phyloP scores from a whole-genome alignment of 1,284 basidiomycete genomes.

The Hemileia vastatrix region DNA sequence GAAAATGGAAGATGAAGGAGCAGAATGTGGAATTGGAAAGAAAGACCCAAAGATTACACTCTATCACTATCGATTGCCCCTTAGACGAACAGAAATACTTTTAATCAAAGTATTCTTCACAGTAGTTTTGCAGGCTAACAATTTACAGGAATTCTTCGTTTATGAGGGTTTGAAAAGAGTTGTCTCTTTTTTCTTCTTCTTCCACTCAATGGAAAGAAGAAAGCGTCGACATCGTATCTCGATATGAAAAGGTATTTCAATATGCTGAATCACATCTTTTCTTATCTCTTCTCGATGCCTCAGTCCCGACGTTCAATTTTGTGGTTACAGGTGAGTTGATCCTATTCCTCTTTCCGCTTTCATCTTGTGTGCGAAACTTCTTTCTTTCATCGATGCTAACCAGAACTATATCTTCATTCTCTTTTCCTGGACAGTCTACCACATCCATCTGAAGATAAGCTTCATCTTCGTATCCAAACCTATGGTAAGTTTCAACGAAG shows the following conservation, averaged over 20 bases:
- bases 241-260: conserved; percentile 16
- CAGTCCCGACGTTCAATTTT: conserved; percentile 97
- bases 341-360: not conserved
- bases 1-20: too few species aligned
- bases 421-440: conserved; percentile 58
- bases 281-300: conserved; percentile 23
- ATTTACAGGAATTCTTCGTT: conserved; percentile 45
- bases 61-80: too few species aligned
- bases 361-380: too few species aligned
- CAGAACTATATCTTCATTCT: too few species aligned
- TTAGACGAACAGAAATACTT: too few species aligned
- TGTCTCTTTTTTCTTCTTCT: conserved; percentile 9
- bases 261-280: not conserved
- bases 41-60: too few species aligned
- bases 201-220: conserved; percentile 3
- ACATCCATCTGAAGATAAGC: conserved; percentile 91
- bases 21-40: too few species aligned
- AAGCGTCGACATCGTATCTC: conserved; percentile 14
- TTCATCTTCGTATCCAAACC: conserved; percentile 96
- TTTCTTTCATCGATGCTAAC: conserved; percentile 19
- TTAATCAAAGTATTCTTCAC: conserved; percentile 22
- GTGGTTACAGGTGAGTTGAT: conserved; percentile 73
- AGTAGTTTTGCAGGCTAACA: conserved; percentile 12
- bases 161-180: conserved; percentile 32
- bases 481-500: conserved; percentile 80